Evolutionary conservation across 1,284 basidiomycete species (phyloP).

Genomic region (Spongiforma sp.): DNA sequence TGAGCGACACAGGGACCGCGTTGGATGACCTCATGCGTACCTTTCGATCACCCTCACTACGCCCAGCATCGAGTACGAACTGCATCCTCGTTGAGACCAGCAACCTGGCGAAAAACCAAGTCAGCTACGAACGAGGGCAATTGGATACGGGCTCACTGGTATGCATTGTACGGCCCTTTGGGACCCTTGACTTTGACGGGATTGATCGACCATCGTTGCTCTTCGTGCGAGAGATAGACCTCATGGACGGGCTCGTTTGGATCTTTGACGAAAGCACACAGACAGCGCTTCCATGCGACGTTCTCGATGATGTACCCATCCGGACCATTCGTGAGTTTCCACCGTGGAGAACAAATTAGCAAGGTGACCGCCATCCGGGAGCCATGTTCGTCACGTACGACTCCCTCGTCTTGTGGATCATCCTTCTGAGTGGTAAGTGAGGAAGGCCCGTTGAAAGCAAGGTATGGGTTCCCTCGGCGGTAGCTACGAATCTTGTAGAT

Average conservation of each 20-base stretch:
- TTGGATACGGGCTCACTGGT: conserved; percentile 4
- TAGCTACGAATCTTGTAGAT: conserved; percentile 17
- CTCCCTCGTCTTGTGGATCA: background rate
- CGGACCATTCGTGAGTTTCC: conserved; percentile 6
- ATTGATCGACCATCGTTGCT: conserved; percentile 13
- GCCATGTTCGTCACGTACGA: conserved; percentile 1
- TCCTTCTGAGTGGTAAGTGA: background rate
- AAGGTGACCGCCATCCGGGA: too few relatives aligned
- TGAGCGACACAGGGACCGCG: too few relatives aligned
- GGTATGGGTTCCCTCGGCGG: background rate
- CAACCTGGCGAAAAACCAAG: background rate
- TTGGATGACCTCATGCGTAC: too few relatives aligned
- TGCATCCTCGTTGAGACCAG: too few relatives aligned
- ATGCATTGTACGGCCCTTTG: background rate
- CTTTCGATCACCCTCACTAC: too few relatives aligned
- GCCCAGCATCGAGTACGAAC: too few relatives aligned
- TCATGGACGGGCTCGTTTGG: background rate
- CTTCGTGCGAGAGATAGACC: background rate
- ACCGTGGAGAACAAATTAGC: too few relatives aligned
- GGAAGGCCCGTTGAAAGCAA: background rate
- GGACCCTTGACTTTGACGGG: background rate
- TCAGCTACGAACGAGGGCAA: background rate
- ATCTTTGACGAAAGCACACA: background rate
- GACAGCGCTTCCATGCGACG: background rate
- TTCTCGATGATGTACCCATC: conserved; percentile 12